Percentiles rank a stretch among this genome's conserved stretches.
Evolutionary conservation across 805 yeast species (phyloP).

Genomic region (Tetrapisispora iriomotensis): DNA sequence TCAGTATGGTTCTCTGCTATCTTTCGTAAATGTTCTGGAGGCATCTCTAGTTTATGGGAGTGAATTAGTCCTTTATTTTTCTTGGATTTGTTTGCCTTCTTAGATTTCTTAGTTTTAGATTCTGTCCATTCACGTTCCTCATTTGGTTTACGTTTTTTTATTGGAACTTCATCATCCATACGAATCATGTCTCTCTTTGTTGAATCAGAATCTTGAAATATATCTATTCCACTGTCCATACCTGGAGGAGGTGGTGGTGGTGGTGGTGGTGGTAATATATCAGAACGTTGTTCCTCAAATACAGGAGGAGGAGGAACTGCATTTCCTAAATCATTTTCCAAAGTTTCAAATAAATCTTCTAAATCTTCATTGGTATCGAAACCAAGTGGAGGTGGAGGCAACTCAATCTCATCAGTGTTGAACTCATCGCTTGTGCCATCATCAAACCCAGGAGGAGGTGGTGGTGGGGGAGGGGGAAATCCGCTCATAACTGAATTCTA

Average conservation of each 20-base stretch:
- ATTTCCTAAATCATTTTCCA: slow-evolving; percentile 6
- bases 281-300: not conserved
- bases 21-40: slow-evolving; percentile 85
- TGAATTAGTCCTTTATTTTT: slow-evolving; percentile 37
- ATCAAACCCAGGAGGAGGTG: slow-evolving; percentile 23
- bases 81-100: slow-evolving; percentile 11
- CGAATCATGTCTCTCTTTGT: slow-evolving; percentile 6
- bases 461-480: slow-evolving; percentile 17
- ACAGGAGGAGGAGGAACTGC: not conserved
- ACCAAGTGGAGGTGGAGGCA: slow-evolving; percentile 25
- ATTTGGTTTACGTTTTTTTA: not conserved
- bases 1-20: slow-evolving; percentile 79
- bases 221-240: slow-evolving; percentile 3
- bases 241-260: slow-evolving; percentile 18
- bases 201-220: slow-evolving; percentile 1
- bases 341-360: slow-evolving; percentile 1
- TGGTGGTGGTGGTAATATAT: slow-evolving; percentile 23
- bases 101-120: slow-evolving; percentile 2
- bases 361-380: slow-evolving; percentile 1
- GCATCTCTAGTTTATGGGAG: slow-evolving; percentile 69
- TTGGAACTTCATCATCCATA: not conserved
- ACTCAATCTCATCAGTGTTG: slow-evolving; percentile 12
- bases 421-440: slow-evolving; percentile 3
- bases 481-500: too few species aligned
- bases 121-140: slow-evolving; percentile 10